Evolutionary conservation across 345 rosid genomes (phyloP).

Genomic region (Populus nigra): DNA sequence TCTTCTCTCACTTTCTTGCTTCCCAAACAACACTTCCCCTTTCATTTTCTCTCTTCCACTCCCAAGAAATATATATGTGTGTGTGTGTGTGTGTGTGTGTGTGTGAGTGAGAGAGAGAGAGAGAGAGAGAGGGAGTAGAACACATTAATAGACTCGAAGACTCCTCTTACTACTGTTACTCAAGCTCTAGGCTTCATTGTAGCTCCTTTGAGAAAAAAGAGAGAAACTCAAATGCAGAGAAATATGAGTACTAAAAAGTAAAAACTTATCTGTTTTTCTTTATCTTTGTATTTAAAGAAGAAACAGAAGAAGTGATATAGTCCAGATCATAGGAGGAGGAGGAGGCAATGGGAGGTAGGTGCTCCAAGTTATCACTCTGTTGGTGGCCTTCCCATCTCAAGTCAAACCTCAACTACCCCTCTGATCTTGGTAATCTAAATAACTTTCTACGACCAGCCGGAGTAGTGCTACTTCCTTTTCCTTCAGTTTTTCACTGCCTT

Average conservation of each 20-base stretch:
- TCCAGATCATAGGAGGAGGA: not conserved
- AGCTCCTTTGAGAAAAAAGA: not conserved
- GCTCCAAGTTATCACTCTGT: constrained; percentile 85
- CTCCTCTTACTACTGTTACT: not conserved
- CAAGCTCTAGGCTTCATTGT: not conserved
- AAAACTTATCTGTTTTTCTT: too few relatives aligned
- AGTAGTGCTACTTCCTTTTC: constrained; percentile 8
- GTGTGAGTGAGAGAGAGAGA: not conserved
- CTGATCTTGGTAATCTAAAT: constrained; percentile 63
- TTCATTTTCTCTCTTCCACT: constrained; percentile 20
- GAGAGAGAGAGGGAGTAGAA: not conserved
- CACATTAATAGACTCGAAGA: not conserved
- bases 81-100: not conserved
- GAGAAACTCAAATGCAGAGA: not conserved
- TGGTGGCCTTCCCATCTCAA: constrained; percentile 78
- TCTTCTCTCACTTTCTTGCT: constrained; percentile 32
- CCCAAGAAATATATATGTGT: constrained; percentile 2
- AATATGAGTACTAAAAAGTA: not conserved
- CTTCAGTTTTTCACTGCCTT: constrained; percentile 19
- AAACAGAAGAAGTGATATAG: not conserved
- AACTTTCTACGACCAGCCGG: not conserved
- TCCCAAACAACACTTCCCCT: constrained; percentile 38
- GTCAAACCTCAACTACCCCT: constrained; percentile 55
- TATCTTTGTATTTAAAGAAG: not conserved
- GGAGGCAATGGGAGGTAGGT: constrained; percentile 71